phyloP scores from a whole-genome alignment of 176 grass and related monocot genomes.

The Zoysia japonica region DNA sequence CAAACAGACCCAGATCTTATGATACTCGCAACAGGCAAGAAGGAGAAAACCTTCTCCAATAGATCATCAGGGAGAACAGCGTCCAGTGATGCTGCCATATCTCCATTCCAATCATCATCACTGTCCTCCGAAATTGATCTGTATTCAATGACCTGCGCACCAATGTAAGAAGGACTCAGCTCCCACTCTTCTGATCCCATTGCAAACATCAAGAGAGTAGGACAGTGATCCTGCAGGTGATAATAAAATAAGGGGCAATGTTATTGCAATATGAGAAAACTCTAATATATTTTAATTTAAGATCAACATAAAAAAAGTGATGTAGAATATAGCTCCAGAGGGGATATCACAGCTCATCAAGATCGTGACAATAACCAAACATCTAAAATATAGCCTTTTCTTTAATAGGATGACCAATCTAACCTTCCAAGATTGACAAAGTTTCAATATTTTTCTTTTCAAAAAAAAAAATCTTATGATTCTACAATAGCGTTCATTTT shows the following conservation, averaged over 20 bases:
- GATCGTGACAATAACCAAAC: constrained; percentile 17
- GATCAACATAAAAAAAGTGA: neutral
- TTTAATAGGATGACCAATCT: constrained; percentile 7
- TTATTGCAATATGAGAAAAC: constrained; percentile 2
- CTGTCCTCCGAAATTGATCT: constrained; percentile 39
- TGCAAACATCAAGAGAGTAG: constrained; percentile 8
- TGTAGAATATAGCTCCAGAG: neutral
- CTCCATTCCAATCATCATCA: constrained; percentile 22
- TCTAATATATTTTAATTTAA: constrained; percentile 11
- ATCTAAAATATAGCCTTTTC: neutral
- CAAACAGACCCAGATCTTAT: constrained; percentile 77
- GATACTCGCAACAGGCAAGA: constrained; percentile 69
- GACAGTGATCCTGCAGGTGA: constrained; percentile 45
- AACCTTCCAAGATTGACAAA: constrained; percentile 24
- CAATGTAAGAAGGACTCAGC: constrained; percentile 45
- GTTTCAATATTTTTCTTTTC: neutral
- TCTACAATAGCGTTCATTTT: neutral
- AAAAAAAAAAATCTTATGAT: neutral
- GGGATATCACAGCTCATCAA: neutral
- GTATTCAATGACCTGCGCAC: constrained; percentile 40
- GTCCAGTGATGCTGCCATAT: constrained; percentile 43
- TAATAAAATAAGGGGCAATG: constrained; percentile 18
- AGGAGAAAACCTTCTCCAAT: constrained; percentile 79
- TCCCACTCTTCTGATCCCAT: constrained; percentile 65
- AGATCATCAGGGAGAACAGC: constrained; percentile 71